Evolutionary conservation across 1,284 basidiomycete species (phyloP).

Genomic region (Paramarasmius palmivorus): DNA sequence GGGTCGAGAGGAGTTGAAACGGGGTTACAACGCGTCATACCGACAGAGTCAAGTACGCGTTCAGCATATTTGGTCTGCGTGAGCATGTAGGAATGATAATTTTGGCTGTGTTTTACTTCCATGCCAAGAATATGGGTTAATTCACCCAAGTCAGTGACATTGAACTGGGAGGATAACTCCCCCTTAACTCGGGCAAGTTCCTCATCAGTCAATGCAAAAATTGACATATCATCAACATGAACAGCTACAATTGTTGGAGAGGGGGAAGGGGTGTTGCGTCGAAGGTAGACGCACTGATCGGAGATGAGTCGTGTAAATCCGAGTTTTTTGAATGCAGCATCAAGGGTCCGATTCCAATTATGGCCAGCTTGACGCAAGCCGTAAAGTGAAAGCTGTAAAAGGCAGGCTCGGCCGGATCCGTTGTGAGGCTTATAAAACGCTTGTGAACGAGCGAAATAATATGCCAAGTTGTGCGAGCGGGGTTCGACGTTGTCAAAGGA

Average conservation of each 20-base stretch:
- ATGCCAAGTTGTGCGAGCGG: too few relatives aligned
- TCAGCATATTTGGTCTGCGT: slow-evolving; percentile 21
- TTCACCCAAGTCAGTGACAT: neutral
- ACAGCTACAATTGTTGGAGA: slow-evolving; percentile 16
- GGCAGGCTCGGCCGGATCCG: slow-evolving; percentile 19
- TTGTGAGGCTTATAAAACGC: too few relatives aligned
- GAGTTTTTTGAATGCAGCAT: slow-evolving; percentile 19
- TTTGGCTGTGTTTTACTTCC: slow-evolving; percentile 10
- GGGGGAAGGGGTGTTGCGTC: slow-evolving; percentile 1
- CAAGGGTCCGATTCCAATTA: slow-evolving; percentile 31
- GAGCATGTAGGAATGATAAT: slow-evolving; percentile 16
- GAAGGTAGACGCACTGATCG: slow-evolving; percentile 25
- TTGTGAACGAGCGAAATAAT: too few relatives aligned
- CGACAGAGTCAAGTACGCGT: slow-evolving; percentile 17
- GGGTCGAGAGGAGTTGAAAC: slow-evolving; percentile 24
- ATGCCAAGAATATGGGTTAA: slow-evolving; percentile 12
- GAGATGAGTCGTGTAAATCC: slow-evolving; percentile 20
- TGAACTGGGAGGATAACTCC: neutral
- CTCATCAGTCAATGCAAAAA: neutral
- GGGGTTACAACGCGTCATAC: slow-evolving; percentile 13
- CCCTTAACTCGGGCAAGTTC: neutral
- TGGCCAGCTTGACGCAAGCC: slow-evolving; percentile 38
- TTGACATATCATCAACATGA: slow-evolving; percentile 20
- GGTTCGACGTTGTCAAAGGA: too few relatives aligned
- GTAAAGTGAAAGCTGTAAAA: slow-evolving; percentile 29